phyloP scores from a whole-genome alignment of 179 eudicot genomes.

The Silene vulgaris region DNA sequence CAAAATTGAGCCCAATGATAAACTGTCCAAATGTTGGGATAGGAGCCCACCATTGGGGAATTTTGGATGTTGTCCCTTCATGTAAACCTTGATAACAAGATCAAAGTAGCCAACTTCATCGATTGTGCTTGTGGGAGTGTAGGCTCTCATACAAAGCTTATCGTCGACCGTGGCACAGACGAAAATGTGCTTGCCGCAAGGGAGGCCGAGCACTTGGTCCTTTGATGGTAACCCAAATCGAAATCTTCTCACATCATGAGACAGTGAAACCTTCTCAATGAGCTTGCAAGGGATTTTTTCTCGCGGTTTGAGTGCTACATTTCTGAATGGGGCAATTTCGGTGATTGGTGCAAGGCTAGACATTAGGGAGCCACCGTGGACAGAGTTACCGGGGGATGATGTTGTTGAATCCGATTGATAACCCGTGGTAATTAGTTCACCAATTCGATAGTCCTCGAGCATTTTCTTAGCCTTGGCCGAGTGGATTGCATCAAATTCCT shows the following conservation, averaged over 20 bases:
- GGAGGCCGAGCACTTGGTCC: conserved; percentile 66
- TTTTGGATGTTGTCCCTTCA: conserved; percentile 48
- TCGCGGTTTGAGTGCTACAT: conserved; percentile 53
- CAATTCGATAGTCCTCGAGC: conserved; percentile 62
- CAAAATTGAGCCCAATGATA: conserved; percentile 44
- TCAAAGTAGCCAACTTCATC: conserved; percentile 70
- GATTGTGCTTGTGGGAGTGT: conserved; percentile 59
- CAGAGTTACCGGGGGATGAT: conserved; percentile 55
- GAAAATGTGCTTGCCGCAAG: conserved; percentile 80
- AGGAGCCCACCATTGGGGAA: conserved; percentile 76
- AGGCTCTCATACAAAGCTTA: conserved; percentile 82
- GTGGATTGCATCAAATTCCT: conserved; percentile 90
- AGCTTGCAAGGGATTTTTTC: conserved; percentile 63
- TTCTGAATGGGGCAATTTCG: conserved; percentile 36
- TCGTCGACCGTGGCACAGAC: conserved; percentile 50
- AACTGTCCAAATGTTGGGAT: conserved; percentile 65
- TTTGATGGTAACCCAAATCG: conserved; percentile 54
- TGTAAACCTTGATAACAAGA: conserved; percentile 71
- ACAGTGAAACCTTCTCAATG: conserved; percentile 49
- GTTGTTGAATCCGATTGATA: conserved; percentile 46
- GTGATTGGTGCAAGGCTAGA: conserved; percentile 44
- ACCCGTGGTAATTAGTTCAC: conserved; percentile 58
- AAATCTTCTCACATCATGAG: conserved; percentile 67
- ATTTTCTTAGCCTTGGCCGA: conserved; percentile 75
- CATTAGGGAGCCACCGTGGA: conserved; percentile 44